Base-by-base conservation (phyloP, 495 filamentous ascomycete genomes). In the Neurospora pannonica region DNA sequence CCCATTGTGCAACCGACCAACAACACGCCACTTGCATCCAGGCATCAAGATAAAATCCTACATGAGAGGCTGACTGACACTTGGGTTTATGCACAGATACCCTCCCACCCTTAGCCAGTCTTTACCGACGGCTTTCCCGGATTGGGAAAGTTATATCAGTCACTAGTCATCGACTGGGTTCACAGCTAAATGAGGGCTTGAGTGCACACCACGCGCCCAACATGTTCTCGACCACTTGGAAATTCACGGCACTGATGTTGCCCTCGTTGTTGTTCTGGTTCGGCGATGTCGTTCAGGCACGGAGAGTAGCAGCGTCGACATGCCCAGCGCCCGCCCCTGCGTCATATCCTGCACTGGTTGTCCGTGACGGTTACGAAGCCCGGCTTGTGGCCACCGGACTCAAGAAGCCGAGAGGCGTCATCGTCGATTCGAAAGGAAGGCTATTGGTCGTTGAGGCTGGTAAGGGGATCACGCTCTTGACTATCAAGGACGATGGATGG, bases 401-500 rank as follows among this genome's bases (percentile, higher is more conserved):
- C 34, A 76, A 75, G 0, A 80, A 74, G 6, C 91, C 92, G 13
- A 85, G 92, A 6, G 84, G 87, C 19, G 84, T 94, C 54, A 77
- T 87, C 2, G 87, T 93, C 74, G 92, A 94, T 77, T 76, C 48
- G 8, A 76, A 77, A 3, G 90, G 91, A 1, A 87, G 86, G 37
- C 81, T 94, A 19, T 84, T 94, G 0, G 88, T 93, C 15, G 83
- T 92, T 5, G 83, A 92, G 73, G 71, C 82, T 28, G 83, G 85
- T 7, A 28, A 54, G 4, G 91, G 91, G 2, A 86, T 94, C 75
- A 82, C 79, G 3, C 86, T 85, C 38, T 77, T 92, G 67, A 81
- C 75, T 4, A 79, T 92, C 37, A 77, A 84, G 17, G 86, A 85
- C 31, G 79, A 85, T 21, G 86, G 84, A 28, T 82, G 80, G 42